These are phyloP conservation scores for Candida sp. DNA, from an alignment of 1,139 yeast genomes.

Conservation along the genomic window DNA sequence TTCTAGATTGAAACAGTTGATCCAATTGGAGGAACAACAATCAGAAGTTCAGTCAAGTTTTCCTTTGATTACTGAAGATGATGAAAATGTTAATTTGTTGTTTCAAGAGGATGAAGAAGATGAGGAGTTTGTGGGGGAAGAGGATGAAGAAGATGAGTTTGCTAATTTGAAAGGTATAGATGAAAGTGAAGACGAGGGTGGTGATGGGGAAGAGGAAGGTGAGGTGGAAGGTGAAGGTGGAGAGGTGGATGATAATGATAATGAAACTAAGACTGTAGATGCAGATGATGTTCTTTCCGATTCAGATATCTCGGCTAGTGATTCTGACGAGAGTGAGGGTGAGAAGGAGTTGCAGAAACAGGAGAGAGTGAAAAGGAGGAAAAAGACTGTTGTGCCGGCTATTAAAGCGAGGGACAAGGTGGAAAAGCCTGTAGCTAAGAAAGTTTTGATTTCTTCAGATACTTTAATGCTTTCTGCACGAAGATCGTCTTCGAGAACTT, in stretches of 20 bases:
- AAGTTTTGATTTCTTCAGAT: slow-evolving; percentile 35
- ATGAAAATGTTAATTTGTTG: slow-evolving; percentile 69
- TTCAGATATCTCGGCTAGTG: slow-evolving; percentile 48
- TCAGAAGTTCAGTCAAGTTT: slow-evolving; percentile 32
- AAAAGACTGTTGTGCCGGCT: slow-evolving; percentile 38
- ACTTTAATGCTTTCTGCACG: slow-evolving; percentile 48
- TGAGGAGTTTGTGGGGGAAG: slow-evolving; percentile 67
- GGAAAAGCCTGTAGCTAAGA: slow-evolving; percentile 16
- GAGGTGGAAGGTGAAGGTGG: slow-evolving; percentile 11
- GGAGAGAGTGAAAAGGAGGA: slow-evolving; percentile 41
- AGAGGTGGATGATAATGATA: slow-evolving; percentile 11
- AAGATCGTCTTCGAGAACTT: slow-evolving; percentile 73
- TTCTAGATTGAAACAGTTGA: slow-evolving; percentile 67
- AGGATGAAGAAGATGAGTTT: slow-evolving; percentile 38
- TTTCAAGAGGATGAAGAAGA: slow-evolving; percentile 88
- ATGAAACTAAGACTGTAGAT: slow-evolving; percentile 17
- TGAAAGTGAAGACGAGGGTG: slow-evolving; percentile 18
- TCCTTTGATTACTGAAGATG: slow-evolving; percentile 47
- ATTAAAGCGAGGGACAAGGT: slow-evolving; percentile 33
- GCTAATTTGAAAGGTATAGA: slow-evolving; percentile 20
- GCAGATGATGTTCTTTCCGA: slow-evolving; percentile 51
- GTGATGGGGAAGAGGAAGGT: slow-evolving; percentile 10
- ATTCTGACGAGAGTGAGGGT: slow-evolving; percentile 61
- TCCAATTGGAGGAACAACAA: slow-evolving; percentile 62
- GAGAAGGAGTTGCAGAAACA: slow-evolving; percentile 59